Evolutionary conservation across 208 protist genomes (phyloP).

Genomic region (Blechomonas ayalai): DNA sequence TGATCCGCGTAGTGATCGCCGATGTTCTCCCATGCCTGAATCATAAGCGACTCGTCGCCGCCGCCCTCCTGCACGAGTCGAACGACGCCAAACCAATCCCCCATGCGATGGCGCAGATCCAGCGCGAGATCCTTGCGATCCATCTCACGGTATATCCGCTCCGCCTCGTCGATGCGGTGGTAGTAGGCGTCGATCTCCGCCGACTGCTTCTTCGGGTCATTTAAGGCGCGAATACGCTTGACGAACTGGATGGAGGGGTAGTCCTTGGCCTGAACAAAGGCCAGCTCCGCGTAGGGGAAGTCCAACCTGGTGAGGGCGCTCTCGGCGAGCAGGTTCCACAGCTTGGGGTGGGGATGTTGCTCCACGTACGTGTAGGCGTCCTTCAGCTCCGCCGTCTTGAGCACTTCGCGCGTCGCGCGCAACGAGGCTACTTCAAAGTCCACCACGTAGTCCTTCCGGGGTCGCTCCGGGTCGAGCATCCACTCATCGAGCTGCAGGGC

Average conservation of each 20-base stretch:
- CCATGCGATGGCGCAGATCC: slow-evolving; percentile 86
- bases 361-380: slow-evolving; percentile 93
- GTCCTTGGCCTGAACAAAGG: slow-evolving; percentile 92
- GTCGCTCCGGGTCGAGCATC: slow-evolving; percentile 88
- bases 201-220: slow-evolving; percentile 91
- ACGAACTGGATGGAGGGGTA: slow-evolving; percentile 96
- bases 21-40: slow-evolving; percentile 89
- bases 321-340: slow-evolving; percentile 95
- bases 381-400: slow-evolving; percentile 58
- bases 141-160: slow-evolving; percentile 93
- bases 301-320: slow-evolving; percentile 80
- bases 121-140: slow-evolving; percentile 95
- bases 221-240: slow-evolving; percentile 86
- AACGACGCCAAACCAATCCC: slow-evolving; percentile 95
- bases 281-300: slow-evolving; percentile 89
- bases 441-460: slow-evolving; percentile 76
- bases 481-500: slow-evolving; percentile 92
- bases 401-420: slow-evolving; percentile 72
- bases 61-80: slow-evolving; percentile 89
- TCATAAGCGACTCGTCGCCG: slow-evolving; percentile 89
- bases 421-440: slow-evolving; percentile 88
- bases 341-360: slow-evolving; percentile 77
- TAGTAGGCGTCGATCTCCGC: slow-evolving; percentile 96
- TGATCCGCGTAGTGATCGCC: slow-evolving; percentile 94
- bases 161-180: slow-evolving; percentile 93